Evolutionary conservation across 495 filamentous ascomycete genomes (phyloP).

Genomic region (Xylaria curta): DNA sequence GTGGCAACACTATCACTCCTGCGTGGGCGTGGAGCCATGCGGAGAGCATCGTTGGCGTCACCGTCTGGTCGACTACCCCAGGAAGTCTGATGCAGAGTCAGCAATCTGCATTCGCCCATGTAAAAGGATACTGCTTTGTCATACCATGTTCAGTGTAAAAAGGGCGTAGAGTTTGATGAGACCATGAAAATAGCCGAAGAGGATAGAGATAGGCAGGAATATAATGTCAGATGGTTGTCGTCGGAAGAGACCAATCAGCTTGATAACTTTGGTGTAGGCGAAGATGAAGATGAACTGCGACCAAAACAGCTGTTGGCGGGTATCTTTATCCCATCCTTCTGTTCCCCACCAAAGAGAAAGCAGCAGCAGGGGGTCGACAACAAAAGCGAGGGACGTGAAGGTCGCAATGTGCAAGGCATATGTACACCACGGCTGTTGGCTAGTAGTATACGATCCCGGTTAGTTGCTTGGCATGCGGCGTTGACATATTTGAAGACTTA

Average conservation of each 20-base stretch:
- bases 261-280: conserved; percentile 63
- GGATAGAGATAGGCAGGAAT: conserved; percentile 60
- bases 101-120: conserved; percentile 17
- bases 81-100: conserved; percentile 59
- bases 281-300: conserved; percentile 56
- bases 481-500: conserved; percentile 39
- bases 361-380: conserved; percentile 58
- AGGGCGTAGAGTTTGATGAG: conserved; percentile 68
- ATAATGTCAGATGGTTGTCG: conserved; percentile 62
- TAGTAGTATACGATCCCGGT: conserved; percentile 38
- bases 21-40: conserved; percentile 58
- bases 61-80: conserved; percentile 74
- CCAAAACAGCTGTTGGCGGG: conserved; percentile 52
- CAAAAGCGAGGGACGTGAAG: conserved; percentile 64
- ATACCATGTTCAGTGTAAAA: conserved; percentile 53
- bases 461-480: conserved; percentile 3
- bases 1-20: conserved; percentile 56
- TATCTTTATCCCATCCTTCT: conserved; percentile 50
- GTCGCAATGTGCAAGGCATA: conserved; percentile 67
- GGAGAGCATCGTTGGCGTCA: conserved; percentile 64
- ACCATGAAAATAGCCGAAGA: conserved; percentile 67
- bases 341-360: conserved; percentile 55
- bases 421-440: conserved; percentile 64
- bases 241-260: conserved; percentile 64
- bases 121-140: neutral